Evolutionary conservation across 1,284 basidiomycete species (phyloP), one percentile per base, ranked within the genome.

Genomic region (Trichosporon sp.): DNA sequence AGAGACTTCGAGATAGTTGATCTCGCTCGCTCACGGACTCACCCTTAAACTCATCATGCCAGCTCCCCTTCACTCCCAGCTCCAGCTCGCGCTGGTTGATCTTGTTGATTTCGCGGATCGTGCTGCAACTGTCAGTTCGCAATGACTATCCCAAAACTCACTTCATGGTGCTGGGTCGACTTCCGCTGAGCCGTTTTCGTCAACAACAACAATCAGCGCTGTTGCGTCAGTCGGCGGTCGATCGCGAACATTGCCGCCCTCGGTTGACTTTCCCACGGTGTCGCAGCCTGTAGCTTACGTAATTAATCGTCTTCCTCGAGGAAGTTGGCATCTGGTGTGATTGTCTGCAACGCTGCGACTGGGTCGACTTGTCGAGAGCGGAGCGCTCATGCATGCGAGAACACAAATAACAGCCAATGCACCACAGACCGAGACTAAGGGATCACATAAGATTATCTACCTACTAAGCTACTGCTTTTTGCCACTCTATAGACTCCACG

Each of bases 21-120:
- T n/a, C n/a, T n/a, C n/a, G 33, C 33, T 8, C 33, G 33, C 33
- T 34, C 8, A 7, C 13, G 10, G 11, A 75, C 84, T 56, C 62
- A 87, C 88, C 88, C 78, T 90, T 92, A 83, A 94, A 97, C 74
- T 97, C 91, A 74, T 98, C 93, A 74, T 99, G 95, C 95, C 95
- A 98, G 59, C 92, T 95, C n/a, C 81, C 83, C 29, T 78, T 80
- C 56, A 87, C 87, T 11, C 91, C 93, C 11, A 94, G 83, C 58
- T 91, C 88, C n/a, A 98, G 86, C 80, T 98, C 95, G 10, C 85
- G 85, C 72, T 95, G 88, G 77, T 98, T 99, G 71, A 98, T 95
- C 76, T 88, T 86, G 74, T 90, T 88, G 70, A 97, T 97, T 83
- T 97, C 93, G 58, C 88, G 88, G 6, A 96, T 91, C 19, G 94